These are phyloP conservation scores for Eustoma russellianum DNA, from an alignment of 257 asterid species.

Conservation along the genomic window DNA sequence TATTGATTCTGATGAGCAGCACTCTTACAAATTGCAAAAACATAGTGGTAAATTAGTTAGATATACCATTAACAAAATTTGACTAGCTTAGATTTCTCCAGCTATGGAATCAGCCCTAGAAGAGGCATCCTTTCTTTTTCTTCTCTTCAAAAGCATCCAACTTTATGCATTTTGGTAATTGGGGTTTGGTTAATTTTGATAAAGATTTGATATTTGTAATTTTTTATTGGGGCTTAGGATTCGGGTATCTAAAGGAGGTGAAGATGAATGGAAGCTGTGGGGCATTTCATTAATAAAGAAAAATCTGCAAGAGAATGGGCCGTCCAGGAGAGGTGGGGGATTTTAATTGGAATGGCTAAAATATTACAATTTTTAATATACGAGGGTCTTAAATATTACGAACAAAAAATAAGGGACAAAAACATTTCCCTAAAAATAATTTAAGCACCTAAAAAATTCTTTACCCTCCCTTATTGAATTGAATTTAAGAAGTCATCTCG, in stretches of 20 bases:
- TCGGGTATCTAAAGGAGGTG: constrained; percentile 35
- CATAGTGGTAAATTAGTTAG: constrained; percentile 8
- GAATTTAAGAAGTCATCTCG: too few relatives aligned
- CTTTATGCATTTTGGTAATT: not conserved
- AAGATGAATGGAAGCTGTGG: constrained; percentile 36
- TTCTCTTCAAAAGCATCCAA: not conserved
- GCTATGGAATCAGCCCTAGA: constrained; percentile 38
- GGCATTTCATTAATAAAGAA: constrained; percentile 60
- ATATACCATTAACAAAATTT: constrained; percentile 16
- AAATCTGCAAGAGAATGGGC: constrained; percentile 13
- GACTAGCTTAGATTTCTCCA: constrained; percentile 44
- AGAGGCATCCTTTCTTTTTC: constrained; percentile 21
- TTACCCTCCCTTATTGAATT: too few relatives aligned
- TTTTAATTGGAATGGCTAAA: too few relatives aligned
- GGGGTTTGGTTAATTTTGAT: constrained; percentile 12
- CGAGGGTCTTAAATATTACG: too few relatives aligned
- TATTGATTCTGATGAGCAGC: constrained; percentile 30
- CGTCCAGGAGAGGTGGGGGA: constrained; percentile 2
- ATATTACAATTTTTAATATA: too few relatives aligned
- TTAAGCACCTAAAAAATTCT: too few relatives aligned
- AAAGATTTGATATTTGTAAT: constrained; percentile 8
- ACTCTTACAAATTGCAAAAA: constrained; percentile 16
- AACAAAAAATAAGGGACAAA: too few relatives aligned
- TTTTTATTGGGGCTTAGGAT: constrained; percentile 18
- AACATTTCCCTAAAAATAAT: too few relatives aligned